phyloP scores from a whole-genome alignment of 345 rosid species.

The Turnera subulata region DNA sequence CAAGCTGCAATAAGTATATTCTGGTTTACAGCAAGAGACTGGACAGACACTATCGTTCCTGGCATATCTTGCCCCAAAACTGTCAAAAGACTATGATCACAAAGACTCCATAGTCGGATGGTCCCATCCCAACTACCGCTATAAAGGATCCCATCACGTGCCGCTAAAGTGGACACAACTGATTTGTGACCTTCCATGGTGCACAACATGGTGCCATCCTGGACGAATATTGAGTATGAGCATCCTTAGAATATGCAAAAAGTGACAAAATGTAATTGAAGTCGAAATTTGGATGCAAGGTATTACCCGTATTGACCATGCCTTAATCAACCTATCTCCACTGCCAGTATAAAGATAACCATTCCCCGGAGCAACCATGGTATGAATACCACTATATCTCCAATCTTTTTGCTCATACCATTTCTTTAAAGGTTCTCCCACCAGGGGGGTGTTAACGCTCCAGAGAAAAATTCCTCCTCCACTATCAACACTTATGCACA shows the following conservation, averaged over 20 bases:
- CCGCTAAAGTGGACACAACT: constrained; percentile 68
- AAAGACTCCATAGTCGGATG: constrained; percentile 73
- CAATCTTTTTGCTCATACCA: constrained; percentile 93
- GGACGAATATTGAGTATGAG: no score
- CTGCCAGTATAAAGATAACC: constrained; percentile 76
- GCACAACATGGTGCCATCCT: constrained; percentile 72
- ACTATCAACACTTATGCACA: constrained; percentile 75
- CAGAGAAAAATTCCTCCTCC: constrained; percentile 90
- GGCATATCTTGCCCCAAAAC: constrained; percentile 59
- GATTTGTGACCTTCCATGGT: constrained; percentile 87
- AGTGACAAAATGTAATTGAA: neutral
- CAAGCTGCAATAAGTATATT: constrained; percentile 56
- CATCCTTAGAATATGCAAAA: neutral
- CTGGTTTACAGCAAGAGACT: constrained; percentile 47
- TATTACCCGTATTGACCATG: constrained; percentile 73
- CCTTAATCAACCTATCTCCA: constrained; percentile 87
- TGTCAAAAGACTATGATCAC: constrained; percentile 72
- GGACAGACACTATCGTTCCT: constrained; percentile 49
- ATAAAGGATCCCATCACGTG: constrained; percentile 59
- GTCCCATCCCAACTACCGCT: constrained; percentile 99
- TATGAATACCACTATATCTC: constrained; percentile 89
- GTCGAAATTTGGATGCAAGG: constrained; percentile 5
- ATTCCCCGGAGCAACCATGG: constrained; percentile 57
- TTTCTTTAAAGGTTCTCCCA: constrained; percentile 60
- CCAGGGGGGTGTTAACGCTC: constrained; percentile 50